Evolutionary conservation across 192 early-diverging fungal genomes (phyloP).

Genomic region (Mortierella antarctica): DNA sequence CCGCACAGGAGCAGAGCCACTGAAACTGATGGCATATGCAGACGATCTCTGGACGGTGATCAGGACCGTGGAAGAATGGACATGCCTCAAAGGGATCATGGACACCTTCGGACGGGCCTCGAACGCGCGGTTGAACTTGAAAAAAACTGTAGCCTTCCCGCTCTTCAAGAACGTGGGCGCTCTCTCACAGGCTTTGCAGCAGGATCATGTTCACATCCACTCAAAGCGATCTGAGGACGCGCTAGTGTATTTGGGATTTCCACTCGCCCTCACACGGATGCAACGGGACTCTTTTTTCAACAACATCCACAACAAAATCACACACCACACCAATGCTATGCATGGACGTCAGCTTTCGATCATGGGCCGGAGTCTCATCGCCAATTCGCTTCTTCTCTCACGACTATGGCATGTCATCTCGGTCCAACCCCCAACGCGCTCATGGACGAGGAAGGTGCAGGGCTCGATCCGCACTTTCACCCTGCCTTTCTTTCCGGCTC

Average conservation of each 20-base stretch:
- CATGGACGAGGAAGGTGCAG: neutral
- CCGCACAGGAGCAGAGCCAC: too few relatives aligned
- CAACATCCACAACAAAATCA: constrained; percentile 10
- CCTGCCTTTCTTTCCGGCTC: constrained; percentile 1
- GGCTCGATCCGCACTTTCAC: neutral
- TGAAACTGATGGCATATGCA: constrained; percentile 30
- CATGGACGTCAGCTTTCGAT: neutral
- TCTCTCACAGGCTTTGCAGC: neutral
- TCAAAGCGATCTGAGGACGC: neutral
- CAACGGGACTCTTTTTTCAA: constrained; percentile 4
- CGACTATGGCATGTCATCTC: constrained; percentile 8
- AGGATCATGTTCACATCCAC: constrained; percentile 6
- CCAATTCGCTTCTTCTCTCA: constrained; percentile 5
- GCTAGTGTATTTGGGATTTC: constrained; percentile 7
- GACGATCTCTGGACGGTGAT: too few relatives aligned
- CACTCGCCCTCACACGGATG: neutral
- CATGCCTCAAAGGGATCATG: neutral
- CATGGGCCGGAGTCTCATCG: neutral
- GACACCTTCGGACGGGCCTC: constrained; percentile 15
- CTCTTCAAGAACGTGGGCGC: neutral
- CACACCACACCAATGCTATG: neutral
- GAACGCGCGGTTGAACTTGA: constrained; percentile 36
- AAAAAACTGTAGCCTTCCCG: constrained; percentile 36
- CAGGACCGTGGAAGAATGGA: constrained; percentile 10
- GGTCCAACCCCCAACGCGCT: neutral